Base-by-base conservation (phyloP, 768 basidiomycete species). In the Phaeolepiota aurea region DNA sequence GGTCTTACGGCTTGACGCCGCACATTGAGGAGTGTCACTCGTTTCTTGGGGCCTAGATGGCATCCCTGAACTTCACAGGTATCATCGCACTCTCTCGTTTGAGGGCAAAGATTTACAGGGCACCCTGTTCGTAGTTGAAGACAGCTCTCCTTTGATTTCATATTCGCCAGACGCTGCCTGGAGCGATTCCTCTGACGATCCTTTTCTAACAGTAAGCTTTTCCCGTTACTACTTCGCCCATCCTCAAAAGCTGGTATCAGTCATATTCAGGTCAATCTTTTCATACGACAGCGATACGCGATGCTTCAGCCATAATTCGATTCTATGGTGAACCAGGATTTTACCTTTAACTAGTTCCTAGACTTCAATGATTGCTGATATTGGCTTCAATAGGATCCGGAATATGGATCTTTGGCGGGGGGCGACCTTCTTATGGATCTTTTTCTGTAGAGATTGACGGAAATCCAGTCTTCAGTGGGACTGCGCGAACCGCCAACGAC, bases 141-240 rank as follows among this genome's bases (percentile, higher is more conserved):
- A 78, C 49, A 59, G 65, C 53, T 76, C 76, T 46, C 72, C 76
- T 54, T 60, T 76, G 43, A 65, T 78, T 52, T 49, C 61, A 43
- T 79, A 77, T 49, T 52, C 57, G 20, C 75, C 75, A 43, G 53
- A 55, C 49, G 68, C 62, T 42, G 70, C 72, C 43, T 78, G 75
- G 76, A 52, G 52, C 34, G 72, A 74, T 53, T 58, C 68, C 12
- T 49, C 44, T 33, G 55, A 60, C 31, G 70, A 73, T 52, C 51
- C 65, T 10, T 53, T 66, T 30, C 58, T 57, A 48, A 35, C 59
- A 50, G 69, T 69, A 41, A 50, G 66, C 53, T 16, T 9, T 20
- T 34, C 34, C 23, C 14, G n/a, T n/a, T n/a, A n/a, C n/a, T n/a
- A n/a, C n/a, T n/a, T n/a, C n/a, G n/a, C n/a, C n/a, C n/a, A n/a